Conservation (phyloP, 2,329 filamentous ascomycete species). For the Xylogone sp. region DNA sequence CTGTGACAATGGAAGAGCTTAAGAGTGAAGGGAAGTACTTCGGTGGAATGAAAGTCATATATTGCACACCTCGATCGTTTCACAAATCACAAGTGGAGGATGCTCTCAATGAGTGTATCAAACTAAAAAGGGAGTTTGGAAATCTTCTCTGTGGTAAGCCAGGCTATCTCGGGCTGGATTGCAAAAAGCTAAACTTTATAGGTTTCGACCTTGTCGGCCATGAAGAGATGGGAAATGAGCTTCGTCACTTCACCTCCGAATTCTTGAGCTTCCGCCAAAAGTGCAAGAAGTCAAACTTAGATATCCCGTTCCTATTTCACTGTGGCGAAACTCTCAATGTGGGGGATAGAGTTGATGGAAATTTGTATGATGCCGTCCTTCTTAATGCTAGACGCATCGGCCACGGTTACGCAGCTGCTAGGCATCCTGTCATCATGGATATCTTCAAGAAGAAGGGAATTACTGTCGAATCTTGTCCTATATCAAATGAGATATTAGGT, state of each 20-base stretch:
- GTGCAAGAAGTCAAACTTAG: conserved; percentile 43
- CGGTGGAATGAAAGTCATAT: conserved; percentile 66
- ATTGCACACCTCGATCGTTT: conserved; percentile 65
- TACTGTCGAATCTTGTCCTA: no score
- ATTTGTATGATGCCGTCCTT: conserved; percentile 64
- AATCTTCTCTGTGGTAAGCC: conserved; percentile 59
- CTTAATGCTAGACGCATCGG: conserved; percentile 67
- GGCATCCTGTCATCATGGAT: conserved; percentile 62
- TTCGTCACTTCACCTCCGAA: conserved; percentile 50
- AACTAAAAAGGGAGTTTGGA: conserved; percentile 53
- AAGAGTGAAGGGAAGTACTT: conserved; percentile 41
- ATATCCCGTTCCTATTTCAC: conserved; percentile 73
- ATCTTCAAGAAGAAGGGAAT: no score
- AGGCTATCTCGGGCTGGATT: neutral
- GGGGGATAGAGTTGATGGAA: conserved; percentile 61
- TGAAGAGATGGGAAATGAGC: conserved; percentile 61
- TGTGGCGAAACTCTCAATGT: conserved; percentile 71
- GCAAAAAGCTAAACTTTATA: conserved; percentile 23
- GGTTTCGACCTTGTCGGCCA: conserved; percentile 67
- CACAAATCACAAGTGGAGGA: conserved; percentile 38
- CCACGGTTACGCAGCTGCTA: conserved; percentile 66
- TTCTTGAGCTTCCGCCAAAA: conserved; percentile 53
- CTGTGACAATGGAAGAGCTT: conserved; percentile 39
- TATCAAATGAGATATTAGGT: no score
- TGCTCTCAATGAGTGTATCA: conserved; percentile 58